Evolutionary conservation across 2,329 filamentous ascomycete species (phyloP), one percentile per base, ranked within the genome.

Genomic region (Scorias spongiosa): DNA sequence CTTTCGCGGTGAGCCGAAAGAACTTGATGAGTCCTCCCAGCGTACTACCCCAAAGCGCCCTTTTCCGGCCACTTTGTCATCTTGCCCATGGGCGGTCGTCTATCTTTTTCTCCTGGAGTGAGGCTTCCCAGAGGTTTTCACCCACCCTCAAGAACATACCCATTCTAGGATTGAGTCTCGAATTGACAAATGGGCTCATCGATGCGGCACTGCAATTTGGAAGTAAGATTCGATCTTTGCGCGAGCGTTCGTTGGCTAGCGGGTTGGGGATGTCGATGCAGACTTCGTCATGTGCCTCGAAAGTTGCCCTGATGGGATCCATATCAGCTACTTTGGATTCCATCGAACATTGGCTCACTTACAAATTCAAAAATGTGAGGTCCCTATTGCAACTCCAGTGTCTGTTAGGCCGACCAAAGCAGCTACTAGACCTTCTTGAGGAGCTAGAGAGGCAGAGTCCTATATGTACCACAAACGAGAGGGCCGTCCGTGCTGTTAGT

Each of bases 71-170:
- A 10, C 64, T 89, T 1, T 66, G 81, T 48, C 73, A 77, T 10
- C 65, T 89, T 1, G 75, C 77, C 0, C 70, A 87, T 5, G 84
- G 84, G 0, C 71, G 82, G 40, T 79, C 78, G 34, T 88, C 84
- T 0, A 68, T 81, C 1, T 71, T 91, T 29, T 91, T 85, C 58
- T 56, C 62, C 0, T 85, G 76, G 69, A 66, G 79, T 42, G 57
- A 67, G 2, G 64, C 66, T 2, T 67, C 67, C 26, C 63, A 61
- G 18, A 64, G 63, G 0, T 85, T 88, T 51, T 58, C 63, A 34
- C 64, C 61, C 34, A 58, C 59, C 3, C 56, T 72, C 30, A 52
- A 61, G 3, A 59, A 69, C 43, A 60, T 69, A 1, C 61, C 69
- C 2, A 60, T 74, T 28, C 69, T 69, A 2, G 76, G 75, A 2